Base-by-base conservation (phyloP, 2,329 filamentous ascomycete genomes). In the Colletotrichum agaves region DNA sequence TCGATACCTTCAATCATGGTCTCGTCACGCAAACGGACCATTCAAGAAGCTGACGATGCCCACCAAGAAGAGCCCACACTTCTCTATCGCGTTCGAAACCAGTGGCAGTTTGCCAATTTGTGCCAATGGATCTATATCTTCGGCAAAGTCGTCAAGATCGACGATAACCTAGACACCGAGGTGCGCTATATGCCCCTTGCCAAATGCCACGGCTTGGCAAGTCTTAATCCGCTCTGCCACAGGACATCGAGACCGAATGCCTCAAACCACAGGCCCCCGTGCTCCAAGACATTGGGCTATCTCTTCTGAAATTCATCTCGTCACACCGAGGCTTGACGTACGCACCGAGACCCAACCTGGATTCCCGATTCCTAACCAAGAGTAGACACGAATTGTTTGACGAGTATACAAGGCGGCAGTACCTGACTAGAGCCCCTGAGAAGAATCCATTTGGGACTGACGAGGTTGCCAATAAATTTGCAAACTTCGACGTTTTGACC, bases 81-180 rank as follows among this genome's bases (percentile, higher is more conserved):
- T 61, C 83, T 97, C 31, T 82, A 88, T 66, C 89, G 85, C 71
- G 87, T 98, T 72, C 89, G 95, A 70, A 96, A 93, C 77, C 94
- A 93, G 86, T 98, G 95, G 94, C 92, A 98, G 79, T 98, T 98
- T 80, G 93, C 95, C 69, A 95, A 94, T 75, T 83, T 98, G 7
- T 94, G 91, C 81, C 95, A 99, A 80, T 99, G 94, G 87, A 93
- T 98, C 69, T 92, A 91, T 77, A 88, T 95, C 44, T 99, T 99
- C 78, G 94, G 95, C 69, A 90, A 91, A 74, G 90, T 90, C 47
- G 90, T 97, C 77, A 98, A 97, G 82, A 92, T 98, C 72, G 91
- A 96, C 73, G 92, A 97, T 70, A 90, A 91, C 75, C 86, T 98
- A 70, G 93, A 95, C 75, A 92, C 98, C 71, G 94, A 98, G 83